phyloP scores from a whole-genome alignment of 768 basidiomycete genomes.

The Dendrothele bispora region DNA sequence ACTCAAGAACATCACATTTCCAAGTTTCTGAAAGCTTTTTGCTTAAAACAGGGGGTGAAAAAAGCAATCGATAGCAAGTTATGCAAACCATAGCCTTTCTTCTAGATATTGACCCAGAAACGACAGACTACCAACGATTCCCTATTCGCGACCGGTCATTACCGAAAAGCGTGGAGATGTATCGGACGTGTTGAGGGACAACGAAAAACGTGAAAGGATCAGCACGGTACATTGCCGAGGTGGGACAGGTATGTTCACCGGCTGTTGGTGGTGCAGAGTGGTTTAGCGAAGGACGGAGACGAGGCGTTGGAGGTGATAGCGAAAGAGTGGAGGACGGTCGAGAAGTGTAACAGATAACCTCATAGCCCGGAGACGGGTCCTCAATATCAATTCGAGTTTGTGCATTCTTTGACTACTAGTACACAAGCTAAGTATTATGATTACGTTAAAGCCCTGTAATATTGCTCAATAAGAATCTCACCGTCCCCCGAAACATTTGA shows the following conservation, averaged over 20 bases:
- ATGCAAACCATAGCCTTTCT: no score
- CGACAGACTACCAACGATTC: conserved; percentile 76
- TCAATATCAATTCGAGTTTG: conserved; percentile 78
- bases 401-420: conserved; percentile 29
- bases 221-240: conserved; percentile 80
- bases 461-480: no score
- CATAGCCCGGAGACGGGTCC: conserved; percentile 79
- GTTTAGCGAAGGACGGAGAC: conserved; percentile 57
- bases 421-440: no score
- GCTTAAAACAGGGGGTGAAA: no score
- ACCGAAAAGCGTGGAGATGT: conserved; percentile 58
- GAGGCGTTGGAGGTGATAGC: conserved; percentile 68
- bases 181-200: conserved; percentile 58
- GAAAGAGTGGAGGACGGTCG: conserved; percentile 70
- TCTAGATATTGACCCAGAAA: conserved; percentile 52
- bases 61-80: no score
- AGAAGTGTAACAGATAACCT: conserved; percentile 75
- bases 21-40: no score
- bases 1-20: no score
- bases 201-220: conserved; percentile 56
- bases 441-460: no score
- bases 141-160: conserved; percentile 73
- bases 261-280: conserved; percentile 78
- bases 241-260: conserved; percentile 64
- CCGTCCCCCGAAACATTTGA: no score